Evolutionary conservation across 345 rosid species (phyloP).

Genomic region (Salix exigua): DNA sequence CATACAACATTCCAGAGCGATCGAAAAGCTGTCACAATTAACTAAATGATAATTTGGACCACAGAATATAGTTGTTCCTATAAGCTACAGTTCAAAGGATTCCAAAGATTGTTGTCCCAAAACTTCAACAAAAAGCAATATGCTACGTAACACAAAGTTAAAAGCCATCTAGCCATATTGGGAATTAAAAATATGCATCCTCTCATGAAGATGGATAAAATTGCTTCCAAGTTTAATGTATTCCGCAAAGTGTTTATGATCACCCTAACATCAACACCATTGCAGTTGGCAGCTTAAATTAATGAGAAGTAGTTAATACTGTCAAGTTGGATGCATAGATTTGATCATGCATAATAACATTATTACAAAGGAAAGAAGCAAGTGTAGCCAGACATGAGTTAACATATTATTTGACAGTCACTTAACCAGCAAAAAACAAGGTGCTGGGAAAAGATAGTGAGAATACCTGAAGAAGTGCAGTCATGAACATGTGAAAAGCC

Average conservation of each 20-base stretch:
- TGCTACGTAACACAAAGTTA: neutral
- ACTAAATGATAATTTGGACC: neutral
- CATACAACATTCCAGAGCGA: constrained; percentile 65
- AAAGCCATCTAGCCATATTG: neutral
- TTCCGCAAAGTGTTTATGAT: neutral
- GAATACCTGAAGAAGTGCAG: constrained; percentile 86
- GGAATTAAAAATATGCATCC: neutral
- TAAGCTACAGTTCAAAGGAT: neutral
- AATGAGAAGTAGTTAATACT: neutral
- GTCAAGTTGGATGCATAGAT: neutral
- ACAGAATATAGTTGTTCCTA: neutral
- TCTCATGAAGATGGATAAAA: neutral
- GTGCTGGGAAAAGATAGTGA: neutral
- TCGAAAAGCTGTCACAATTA: constrained; percentile 64
- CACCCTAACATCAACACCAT: neutral
- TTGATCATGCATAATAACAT: neutral
- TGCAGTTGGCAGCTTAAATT: neutral
- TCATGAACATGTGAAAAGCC: constrained; percentile 88
- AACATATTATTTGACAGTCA: neutral
- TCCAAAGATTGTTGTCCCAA: neutral
- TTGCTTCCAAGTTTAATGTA: neutral
- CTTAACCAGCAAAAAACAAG: neutral
- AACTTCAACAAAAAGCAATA: neutral
- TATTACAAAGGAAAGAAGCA: neutral
- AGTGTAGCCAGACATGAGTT: neutral